Base-by-base conservation (phyloP, 164 flowering plant species). In the Litsea cubeba region DNA sequence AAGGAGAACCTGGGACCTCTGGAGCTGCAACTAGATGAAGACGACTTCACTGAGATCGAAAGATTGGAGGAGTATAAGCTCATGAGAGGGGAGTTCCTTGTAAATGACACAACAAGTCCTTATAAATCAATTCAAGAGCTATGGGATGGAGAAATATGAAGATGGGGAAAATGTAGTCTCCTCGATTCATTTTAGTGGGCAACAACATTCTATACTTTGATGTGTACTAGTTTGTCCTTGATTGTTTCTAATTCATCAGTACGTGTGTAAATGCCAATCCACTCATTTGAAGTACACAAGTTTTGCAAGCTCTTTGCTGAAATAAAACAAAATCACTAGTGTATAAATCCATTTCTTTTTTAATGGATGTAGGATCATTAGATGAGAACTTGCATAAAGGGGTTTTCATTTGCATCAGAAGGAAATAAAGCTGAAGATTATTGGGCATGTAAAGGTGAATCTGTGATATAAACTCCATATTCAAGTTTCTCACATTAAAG, bases 131-230 rank as follows among this genome's bases (percentile, higher is more conserved):
- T 92, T 65, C 68, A 86, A 79, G 90, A 90, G 1, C 79, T 91
- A 0, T 90, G 95, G 94, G 93, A 92, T 60, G 85, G 77, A 74
- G 95, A 91, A 73, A 88, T 92, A 60, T 90, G 70, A 84, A 0
- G n/a, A 12, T 51, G 46, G 10, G 17, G 32, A 20, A 17, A 18
- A 5, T 62, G 51, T 32, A 60, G 26, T 35, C 6, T 17, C 15
- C 30, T 30, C 1, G 10, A 40, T 40, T 40, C 11, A 30, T 40
- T 57, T 58, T 22, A 22, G 66, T 24, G 22, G 40, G 18, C 51
- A 35, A 57, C 50, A 15, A 32, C 12, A 20, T 49, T 23, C 17
- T 12, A 46, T 40, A 40, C 46, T 40, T 40, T 40, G 22, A 46
- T 69, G n/a, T n/a, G 60, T 2, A 54, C 12, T 5, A 2, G 23